Evolutionary conservation across 805 yeast species (phyloP), one percentile per base, ranked within the genome.

Genomic region (Candida yuanshanica): DNA sequence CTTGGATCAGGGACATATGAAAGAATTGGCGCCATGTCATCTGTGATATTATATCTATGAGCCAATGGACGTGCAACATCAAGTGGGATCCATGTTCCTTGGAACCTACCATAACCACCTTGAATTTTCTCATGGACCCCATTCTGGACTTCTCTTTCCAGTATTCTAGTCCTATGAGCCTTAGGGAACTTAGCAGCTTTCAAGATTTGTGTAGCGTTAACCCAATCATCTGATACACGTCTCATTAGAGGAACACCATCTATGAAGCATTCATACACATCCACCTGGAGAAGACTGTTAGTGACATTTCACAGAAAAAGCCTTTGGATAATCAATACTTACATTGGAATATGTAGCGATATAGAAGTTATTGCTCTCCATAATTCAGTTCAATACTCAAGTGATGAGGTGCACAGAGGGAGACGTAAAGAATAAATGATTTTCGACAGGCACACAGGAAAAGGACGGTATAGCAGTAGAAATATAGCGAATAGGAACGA

Each of bases 161-260:
- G 63, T 34, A 85, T 75, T 53, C 83, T 77, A 2, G 93, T 84
- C 60, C 95, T 65, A 54, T 81, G 83, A 2, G 90, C 84, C 61
- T 85, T 85, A 33, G 87, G 83, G 53, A 80, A 81, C 45, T 81
- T 77, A 27, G 90, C 89, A 45, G 84, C 78, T 57, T 85, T 84
- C 50, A 85, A 66, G 27, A 84, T 81, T 58, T 85, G 95, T 1
- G 95, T 85, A 18, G 89, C 88, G 56, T 85, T 85, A 41, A 93
- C 88, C 98, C 98, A 93, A 52, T 90, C 85, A 60, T 93, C 99
- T 37, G 75, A 71, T 46, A 86, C 81, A 43, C 98, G 72, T 53
- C 98, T 77, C 98, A 93, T 93, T n/a, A 56, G 39, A 2, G 57
- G 54, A 2, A 50, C 51, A 20, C 48, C 56, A 13, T 49, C 57